These are phyloP conservation scores for Paramecium bursaria DNA, from an alignment of 73 alveolate genomes.

Conservation along the genomic window DNA sequence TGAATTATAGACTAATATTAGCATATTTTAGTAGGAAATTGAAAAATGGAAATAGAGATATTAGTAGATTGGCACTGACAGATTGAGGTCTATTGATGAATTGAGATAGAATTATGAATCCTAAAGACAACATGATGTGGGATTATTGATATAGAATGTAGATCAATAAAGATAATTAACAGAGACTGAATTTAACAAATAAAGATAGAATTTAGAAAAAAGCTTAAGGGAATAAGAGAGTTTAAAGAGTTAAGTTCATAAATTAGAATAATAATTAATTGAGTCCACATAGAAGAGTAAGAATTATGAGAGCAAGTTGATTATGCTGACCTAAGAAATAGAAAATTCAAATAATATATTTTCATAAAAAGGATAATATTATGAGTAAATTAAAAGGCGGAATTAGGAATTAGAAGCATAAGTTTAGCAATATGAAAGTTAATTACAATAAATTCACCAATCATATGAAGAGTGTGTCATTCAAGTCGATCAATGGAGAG, in stretches of 20 bases:
- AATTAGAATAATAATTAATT: slow-evolving; percentile 23
- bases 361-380: background rate
- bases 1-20: background rate
- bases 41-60: slow-evolving; percentile 26
- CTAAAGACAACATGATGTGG: slow-evolving; percentile 11
- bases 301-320: slow-evolving; percentile 33
- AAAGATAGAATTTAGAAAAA: background rate
- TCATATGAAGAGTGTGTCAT: slow-evolving; percentile 30
- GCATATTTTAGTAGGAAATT: background rate
- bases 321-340: slow-evolving; percentile 19
- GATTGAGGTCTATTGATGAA: background rate
- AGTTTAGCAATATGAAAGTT: background rate
- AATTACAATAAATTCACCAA: background rate
- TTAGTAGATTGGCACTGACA: background rate
- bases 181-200: slow-evolving; percentile 8
- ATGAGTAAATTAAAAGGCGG: slow-evolving; percentile 11
- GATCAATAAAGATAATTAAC: slow-evolving; percentile 39
- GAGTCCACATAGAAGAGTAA: slow-evolving; percentile 5
- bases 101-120: slow-evolving; percentile 5
- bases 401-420: slow-evolving; percentile 38
- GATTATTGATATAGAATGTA: background rate
- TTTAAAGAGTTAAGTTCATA: slow-evolving; percentile 1
- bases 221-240: slow-evolving; percentile 17
- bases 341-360: slow-evolving; percentile 34
- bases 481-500: slow-evolving; percentile 29